phyloP scores from a whole-genome alignment of 2,329 filamentous ascomycete genomes.

The Xylariaceae sp. region DNA sequence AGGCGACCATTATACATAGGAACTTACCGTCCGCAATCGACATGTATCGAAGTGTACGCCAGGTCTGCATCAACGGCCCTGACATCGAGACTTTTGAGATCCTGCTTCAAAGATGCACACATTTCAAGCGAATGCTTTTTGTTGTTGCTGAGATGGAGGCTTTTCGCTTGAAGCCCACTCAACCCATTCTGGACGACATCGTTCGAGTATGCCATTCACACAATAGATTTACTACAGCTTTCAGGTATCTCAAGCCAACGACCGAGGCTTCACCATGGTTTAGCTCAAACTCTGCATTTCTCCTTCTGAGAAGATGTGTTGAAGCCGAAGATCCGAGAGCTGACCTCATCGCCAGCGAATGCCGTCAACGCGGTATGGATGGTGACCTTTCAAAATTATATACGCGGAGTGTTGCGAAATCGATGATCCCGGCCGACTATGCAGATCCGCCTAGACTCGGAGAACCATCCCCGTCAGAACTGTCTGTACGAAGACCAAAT shows the following conservation, averaged over 20 bases:
- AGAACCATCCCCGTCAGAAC: too few species aligned
- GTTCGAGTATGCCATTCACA: constrained; percentile 32
- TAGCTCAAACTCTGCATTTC: constrained; percentile 28
- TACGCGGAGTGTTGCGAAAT: too few species aligned
- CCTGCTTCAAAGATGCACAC: constrained; percentile 29
- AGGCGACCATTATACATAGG: constrained; percentile 27
- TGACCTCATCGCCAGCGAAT: constrained; percentile 31
- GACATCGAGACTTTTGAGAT: constrained; percentile 35
- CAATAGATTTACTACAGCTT: constrained; percentile 31
- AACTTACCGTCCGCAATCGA: constrained; percentile 30
- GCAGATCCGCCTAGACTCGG: too few species aligned
- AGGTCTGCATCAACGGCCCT: constrained; percentile 33
- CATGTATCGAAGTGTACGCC: constrained; percentile 35
- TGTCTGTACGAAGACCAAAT: too few species aligned
- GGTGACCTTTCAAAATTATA: constrained; percentile 12
- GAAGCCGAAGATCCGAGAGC: constrained; percentile 32
- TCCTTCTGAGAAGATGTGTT: constrained; percentile 33
- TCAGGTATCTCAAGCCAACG: constrained; percentile 29
- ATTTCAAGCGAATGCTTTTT: constrained; percentile 30
- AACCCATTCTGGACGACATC: constrained; percentile 28
- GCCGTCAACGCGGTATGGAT: constrained; percentile 24
- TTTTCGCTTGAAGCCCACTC: constrained; percentile 30
- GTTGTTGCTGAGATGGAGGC: constrained; percentile 36
- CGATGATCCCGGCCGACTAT: too few species aligned
- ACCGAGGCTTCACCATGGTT: constrained; percentile 28